Evolutionary conservation across 2,329 filamentous ascomycete species (phyloP), one percentile per base, ranked within the genome.

Genomic region (Neoscytalidium dimidiatum): DNA sequence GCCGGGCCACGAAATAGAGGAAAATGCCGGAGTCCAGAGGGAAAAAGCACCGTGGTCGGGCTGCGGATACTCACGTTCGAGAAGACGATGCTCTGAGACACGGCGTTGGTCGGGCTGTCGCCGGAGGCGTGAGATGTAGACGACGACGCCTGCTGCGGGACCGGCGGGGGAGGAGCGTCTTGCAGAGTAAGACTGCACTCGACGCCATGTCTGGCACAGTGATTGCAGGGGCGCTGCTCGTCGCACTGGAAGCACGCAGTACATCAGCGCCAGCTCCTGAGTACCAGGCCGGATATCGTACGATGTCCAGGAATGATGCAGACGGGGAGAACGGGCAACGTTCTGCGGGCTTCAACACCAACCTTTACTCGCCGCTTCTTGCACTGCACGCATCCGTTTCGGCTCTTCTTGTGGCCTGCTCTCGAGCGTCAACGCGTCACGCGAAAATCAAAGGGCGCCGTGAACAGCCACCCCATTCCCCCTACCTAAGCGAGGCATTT

Each of bases 191-290:
- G 70, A 66, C 74, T 77, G 67, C 76, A 78, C 57, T 70, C 68
- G 14, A 77, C 75, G 38, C 73, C 71, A 68, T 78, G 76, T 62
- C 75, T 71, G 48, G 73, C 69, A 68, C 76, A 78, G 66, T 73
- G 76, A 21, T 73, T 74, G 64, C 76, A 78, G 11, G 76, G 76
- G 64, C 73, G 76, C 33, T 71, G 71, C 68, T 78, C 76, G 64
- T 78, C 75, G 67, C 76, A 78, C 76, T 78, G 65, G 21, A 65
- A 49, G 38, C 29, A 57, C 35, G 21, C 11, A 19, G 38, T 23
- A 46, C 14, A 44, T 46, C 49, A 56, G 51, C 49, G 49, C 7
- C 49, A 23, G 60, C 48, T 44, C 49, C 28, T 17, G 13, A 13
- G 53, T 23, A 19, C 9, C 46, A 17, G 46, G 11, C 14, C 8